A percentile compares a stretch with the other conserved stretches of the same genome.
phyloP scores from a whole-genome alignment of 2,329 filamentous ascomycete species.

The Phaeomoniella chlamydospora region DNA sequence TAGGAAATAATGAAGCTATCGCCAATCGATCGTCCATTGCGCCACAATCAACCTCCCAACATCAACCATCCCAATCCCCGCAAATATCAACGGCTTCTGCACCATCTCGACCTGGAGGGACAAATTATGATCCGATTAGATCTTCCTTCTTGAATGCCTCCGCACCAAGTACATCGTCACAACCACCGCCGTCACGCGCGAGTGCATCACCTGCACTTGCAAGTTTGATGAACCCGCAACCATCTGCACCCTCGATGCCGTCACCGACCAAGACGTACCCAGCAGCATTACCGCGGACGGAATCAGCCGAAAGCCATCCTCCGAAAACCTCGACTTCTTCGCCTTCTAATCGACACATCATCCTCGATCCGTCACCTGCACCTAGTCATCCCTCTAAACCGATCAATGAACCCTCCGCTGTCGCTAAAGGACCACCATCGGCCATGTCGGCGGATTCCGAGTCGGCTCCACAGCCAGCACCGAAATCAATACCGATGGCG shows the following conservation, averaged over 20 bases:
- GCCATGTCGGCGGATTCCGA: slow-evolving; percentile 8
- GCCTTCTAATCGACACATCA: slow-evolving; percentile 9
- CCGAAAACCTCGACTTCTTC: slow-evolving; percentile 11
- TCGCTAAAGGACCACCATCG: slow-evolving; percentile 6
- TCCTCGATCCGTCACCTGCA: slow-evolving; percentile 9
- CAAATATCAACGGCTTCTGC: slow-evolving; percentile 23
- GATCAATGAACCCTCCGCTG: slow-evolving; percentile 6
- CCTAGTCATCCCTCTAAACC: slow-evolving; percentile 17
- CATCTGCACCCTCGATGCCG: slow-evolving; percentile 14
- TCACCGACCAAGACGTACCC: slow-evolving; percentile 5
- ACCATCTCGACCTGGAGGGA: slow-evolving; percentile 50
- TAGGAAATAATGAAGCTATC: slow-evolving; percentile 24
- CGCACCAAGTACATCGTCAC: slow-evolving; percentile 27
- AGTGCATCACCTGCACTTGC: slow-evolving; percentile 85
- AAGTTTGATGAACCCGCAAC: slow-evolving; percentile 66
- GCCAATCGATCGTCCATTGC: slow-evolving; percentile 36
- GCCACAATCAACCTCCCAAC: slow-evolving; percentile 31
- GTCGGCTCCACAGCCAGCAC: slow-evolving; percentile 9
- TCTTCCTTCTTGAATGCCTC: slow-evolving; percentile 43
- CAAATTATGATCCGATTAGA: slow-evolving; percentile 81
- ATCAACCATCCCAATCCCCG: slow-evolving; percentile 27
- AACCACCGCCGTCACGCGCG: slow-evolving; percentile 46
- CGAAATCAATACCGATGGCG: slow-evolving; percentile 23
- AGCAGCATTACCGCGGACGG: slow-evolving; percentile 1
- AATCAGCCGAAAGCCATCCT: slow-evolving; percentile 6